Percentiles rank a stretch among this genome's conserved stretches.
Conservation (phyloP, 2,329 filamentous ascomycete genomes). For the Paraphaeosphaeria minitans region DNA sequence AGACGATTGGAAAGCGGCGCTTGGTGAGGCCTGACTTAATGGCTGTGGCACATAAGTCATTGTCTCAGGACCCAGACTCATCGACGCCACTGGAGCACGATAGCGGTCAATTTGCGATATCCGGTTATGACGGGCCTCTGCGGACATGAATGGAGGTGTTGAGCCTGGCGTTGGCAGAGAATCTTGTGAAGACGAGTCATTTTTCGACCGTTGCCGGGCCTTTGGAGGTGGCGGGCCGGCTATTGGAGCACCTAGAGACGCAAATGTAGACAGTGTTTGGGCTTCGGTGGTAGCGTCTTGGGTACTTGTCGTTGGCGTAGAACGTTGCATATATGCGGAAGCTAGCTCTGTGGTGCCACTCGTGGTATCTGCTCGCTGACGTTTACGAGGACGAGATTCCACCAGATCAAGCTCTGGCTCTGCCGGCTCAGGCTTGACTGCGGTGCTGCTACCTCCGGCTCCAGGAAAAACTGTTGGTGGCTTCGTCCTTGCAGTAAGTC, state of each 20-base stretch:
- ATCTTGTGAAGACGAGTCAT: background rate
- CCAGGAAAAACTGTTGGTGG: conserved; percentile 13
- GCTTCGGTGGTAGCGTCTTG: background rate
- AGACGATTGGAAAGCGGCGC: background rate
- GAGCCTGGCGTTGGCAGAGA: background rate
- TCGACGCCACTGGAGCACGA: conserved; percentile 13
- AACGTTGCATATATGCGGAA: background rate
- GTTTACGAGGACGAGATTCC: background rate
- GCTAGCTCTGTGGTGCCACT: background rate
- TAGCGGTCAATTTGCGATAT: conserved; percentile 14
- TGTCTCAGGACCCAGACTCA: background rate
- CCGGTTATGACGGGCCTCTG: conserved; percentile 17
- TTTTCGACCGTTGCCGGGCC: background rate
- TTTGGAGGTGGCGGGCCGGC: background rate
- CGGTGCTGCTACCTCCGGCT: conserved; percentile 8
- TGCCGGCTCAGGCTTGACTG: conserved; percentile 3
- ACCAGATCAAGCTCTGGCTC: background rate
- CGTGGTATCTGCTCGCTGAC: background rate
- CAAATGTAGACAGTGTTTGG: background rate
- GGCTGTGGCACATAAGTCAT: background rate
- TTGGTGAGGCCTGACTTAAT: background rate
- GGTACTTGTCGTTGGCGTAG: background rate
- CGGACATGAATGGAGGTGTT: conserved; percentile 5
- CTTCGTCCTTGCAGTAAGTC: conserved; percentile 13
- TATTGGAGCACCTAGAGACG: background rate